A percentile compares a stretch with the other conserved stretches of the same genome.
These are phyloP conservation scores for Pseudogymnoascus sp. DNA, from an alignment of 2,329 filamentous ascomycete genomes.

Conservation along the genomic window DNA sequence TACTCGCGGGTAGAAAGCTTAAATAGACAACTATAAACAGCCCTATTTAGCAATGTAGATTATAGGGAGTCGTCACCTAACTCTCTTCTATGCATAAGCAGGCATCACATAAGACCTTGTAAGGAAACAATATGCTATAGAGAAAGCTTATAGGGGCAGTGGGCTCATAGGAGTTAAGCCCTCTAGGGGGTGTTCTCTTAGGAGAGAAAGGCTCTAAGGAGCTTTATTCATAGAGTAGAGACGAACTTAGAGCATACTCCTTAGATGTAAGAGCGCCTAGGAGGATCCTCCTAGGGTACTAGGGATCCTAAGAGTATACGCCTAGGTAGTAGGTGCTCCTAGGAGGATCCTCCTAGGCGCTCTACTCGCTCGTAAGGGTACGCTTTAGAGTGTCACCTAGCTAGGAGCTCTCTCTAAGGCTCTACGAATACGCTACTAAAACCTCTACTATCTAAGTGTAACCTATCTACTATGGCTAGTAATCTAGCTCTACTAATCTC, in stretches of 20 bases:
- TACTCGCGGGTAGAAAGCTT: neutral
- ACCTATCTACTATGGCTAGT: slow-evolving; percentile 11
- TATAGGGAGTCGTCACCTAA: neutral
- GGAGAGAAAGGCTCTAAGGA: neutral
- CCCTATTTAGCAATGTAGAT: neutral
- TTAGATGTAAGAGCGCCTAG: neutral
- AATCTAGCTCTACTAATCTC: slow-evolving; percentile 15
- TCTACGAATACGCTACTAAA: neutral
- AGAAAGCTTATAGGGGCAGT: neutral
- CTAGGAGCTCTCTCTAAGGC: neutral
- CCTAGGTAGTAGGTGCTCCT: neutral
- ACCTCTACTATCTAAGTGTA: neutral
- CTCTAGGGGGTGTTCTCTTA: neutral
- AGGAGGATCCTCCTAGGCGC: neutral
- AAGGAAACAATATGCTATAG: neutral
- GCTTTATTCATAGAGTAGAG: neutral
- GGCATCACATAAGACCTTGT: neutral
- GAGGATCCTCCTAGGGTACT: neutral
- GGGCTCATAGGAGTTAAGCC: neutral
- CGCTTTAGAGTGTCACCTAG: neutral
- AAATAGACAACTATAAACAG: neutral
- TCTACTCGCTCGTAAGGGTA: neutral
- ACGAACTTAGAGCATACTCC: neutral
- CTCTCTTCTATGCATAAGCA: neutral
- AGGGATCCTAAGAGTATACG: neutral